Conservation (phyloP, 2,329 filamentous ascomycete genomes). For the Septoria petroselini region DNA sequence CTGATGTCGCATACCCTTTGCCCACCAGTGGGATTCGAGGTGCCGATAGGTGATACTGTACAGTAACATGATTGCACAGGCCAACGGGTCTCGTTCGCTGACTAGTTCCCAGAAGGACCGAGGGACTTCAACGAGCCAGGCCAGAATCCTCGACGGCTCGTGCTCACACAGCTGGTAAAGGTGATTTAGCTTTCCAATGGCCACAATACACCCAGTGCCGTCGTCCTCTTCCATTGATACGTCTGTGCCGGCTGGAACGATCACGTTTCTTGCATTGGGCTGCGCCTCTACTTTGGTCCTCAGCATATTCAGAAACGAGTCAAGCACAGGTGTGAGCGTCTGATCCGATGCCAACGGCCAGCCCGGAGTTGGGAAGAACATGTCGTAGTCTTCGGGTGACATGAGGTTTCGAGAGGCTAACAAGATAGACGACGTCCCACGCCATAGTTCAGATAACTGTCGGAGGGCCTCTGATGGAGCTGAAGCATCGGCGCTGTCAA, state of each 20-base stretch:
- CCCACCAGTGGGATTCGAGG: constrained; percentile 24
- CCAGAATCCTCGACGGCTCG: constrained; percentile 20
- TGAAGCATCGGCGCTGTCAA: constrained; percentile 6
- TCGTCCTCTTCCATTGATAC: constrained; percentile 8
- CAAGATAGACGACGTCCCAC: constrained; percentile 22
- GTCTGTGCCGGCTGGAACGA: not conserved
- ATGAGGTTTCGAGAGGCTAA: constrained; percentile 19
- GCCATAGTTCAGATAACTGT: constrained; percentile 21
- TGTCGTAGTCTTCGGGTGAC: constrained; percentile 14
- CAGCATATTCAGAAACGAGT: constrained; percentile 18
- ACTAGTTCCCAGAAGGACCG: constrained; percentile 21
- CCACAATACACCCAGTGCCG: constrained; percentile 15
- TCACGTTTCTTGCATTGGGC: not conserved
- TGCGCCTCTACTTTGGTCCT: constrained; percentile 13
- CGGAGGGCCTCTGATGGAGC: constrained; percentile 20
- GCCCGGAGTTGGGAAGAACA: constrained; percentile 18
- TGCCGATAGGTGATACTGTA: constrained; percentile 18
- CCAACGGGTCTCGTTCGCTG: constrained; percentile 12
- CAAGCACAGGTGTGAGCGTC: constrained; percentile 1
- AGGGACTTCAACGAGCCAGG: constrained; percentile 18
- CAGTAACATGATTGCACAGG: constrained; percentile 19
- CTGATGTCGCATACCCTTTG: constrained; percentile 14
- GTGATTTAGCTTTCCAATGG: constrained; percentile 19
- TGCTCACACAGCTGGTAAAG: constrained; percentile 14
- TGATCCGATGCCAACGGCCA: constrained; percentile 14